phyloP scores from a whole-genome alignment of 2,329 filamentous ascomycete species.

The Ophiostoma novo-ulmi region DNA sequence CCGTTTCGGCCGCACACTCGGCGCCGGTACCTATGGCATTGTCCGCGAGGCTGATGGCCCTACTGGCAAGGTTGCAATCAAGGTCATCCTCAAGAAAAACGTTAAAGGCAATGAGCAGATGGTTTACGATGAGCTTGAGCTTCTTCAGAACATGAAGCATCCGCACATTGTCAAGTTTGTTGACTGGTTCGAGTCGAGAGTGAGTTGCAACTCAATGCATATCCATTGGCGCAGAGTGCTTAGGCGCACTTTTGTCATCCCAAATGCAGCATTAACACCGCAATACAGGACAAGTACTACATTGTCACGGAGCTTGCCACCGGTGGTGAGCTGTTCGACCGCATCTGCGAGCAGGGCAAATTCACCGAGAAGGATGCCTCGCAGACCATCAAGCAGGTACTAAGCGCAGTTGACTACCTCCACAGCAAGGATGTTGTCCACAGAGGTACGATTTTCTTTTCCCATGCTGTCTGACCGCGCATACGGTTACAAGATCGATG shows the following conservation, averaged over 20 bases:
- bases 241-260: constrained; percentile 30
- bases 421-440: constrained; percentile 95
- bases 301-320: constrained; percentile 96
- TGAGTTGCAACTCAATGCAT: constrained; percentile 53
- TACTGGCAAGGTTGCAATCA: constrained; percentile 83
- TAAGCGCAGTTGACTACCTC: constrained; percentile 89
- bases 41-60: constrained; percentile 89
- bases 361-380: constrained; percentile 98
- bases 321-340: constrained; percentile 93
- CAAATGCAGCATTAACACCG: background rate
- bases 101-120: constrained; percentile 97
- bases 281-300: constrained; percentile 89
- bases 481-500: background rate
- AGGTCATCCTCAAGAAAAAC: constrained; percentile 99
- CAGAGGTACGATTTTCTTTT: constrained; percentile 56
- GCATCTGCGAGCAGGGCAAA: constrained; percentile 95
- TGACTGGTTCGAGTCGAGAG: constrained; percentile 98
- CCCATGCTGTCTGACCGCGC: background rate
- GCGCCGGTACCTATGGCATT: constrained; percentile 96
- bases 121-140: constrained; percentile 94
- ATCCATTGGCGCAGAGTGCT: constrained; percentile 26
- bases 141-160: constrained; percentile 86
- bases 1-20: constrained; percentile 85
- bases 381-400: constrained; percentile 88
- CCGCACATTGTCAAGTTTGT: constrained; percentile 95